A percentile compares a stretch with the other conserved stretches of the same genome.
Evolutionary conservation across 805 yeast genomes (phyloP).

Genomic region (Komagataella phaffii): DNA sequence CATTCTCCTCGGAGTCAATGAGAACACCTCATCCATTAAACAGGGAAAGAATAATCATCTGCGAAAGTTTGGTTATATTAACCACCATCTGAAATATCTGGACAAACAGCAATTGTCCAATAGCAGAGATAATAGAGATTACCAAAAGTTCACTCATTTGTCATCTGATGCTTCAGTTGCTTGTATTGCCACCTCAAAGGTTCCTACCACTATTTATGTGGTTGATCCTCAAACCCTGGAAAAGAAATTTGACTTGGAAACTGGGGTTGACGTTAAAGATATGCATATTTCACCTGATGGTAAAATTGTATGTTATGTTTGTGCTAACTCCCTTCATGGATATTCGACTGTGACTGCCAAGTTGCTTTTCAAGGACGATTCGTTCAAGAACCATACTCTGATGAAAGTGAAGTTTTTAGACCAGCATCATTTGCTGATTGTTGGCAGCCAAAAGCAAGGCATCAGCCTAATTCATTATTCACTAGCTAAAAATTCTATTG

Average conservation of each 20-base stretch:
- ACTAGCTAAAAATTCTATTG: conserved; percentile 24
- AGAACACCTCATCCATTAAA: conserved; percentile 41
- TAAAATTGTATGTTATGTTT: conserved; percentile 47
- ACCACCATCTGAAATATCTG: conserved; percentile 47
- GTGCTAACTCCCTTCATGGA: conserved; percentile 38
- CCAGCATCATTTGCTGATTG: conserved; percentile 24
- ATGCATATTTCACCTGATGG: conserved; percentile 58
- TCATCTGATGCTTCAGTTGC: conserved; percentile 49
- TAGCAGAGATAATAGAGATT: conserved; percentile 35
- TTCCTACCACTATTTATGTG: conserved; percentile 51
- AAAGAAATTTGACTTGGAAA: conserved; percentile 37
- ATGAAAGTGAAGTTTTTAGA: conserved; percentile 18
- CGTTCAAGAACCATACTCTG: conserved; percentile 10
- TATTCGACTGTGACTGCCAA: conserved; percentile 35
- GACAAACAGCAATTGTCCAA: conserved; percentile 47
- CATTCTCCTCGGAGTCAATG: conserved; percentile 69
- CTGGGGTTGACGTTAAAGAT: conserved; percentile 47
- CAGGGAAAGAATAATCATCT: conserved; percentile 58
- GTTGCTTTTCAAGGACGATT: conserved; percentile 11
- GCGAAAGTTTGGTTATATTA: conserved; percentile 45
- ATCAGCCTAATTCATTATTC: conserved; percentile 29
- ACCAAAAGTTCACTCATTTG: conserved; percentile 48
- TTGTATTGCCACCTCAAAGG: conserved; percentile 53
- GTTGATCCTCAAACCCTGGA: conserved; percentile 44
- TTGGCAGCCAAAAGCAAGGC: conserved; percentile 26